A percentile compares a stretch with the other conserved stretches of the same genome.
phyloP scores from a whole-genome alignment of 345 rosid genomes.

The Barbarea vulgaris region DNA sequence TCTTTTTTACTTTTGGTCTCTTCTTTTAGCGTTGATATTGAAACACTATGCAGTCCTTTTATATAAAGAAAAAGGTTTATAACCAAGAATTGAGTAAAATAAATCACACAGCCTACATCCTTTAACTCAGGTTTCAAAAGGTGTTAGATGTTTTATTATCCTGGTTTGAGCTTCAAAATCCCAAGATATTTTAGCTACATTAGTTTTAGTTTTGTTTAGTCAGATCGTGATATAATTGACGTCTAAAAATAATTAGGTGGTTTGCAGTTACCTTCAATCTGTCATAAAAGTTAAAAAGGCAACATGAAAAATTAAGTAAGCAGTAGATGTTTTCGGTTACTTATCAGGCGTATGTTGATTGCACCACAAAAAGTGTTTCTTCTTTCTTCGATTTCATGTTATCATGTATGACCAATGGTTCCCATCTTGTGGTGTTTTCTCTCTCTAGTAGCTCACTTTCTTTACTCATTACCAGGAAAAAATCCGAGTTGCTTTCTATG shows the following conservation, averaged over 20 bases:
- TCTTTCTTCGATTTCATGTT: constrained; percentile 12
- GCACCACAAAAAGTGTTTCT: not conserved
- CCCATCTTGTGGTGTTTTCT: constrained; percentile 18
- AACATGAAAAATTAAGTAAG: constrained; percentile 14
- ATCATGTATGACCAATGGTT: constrained; percentile 7
- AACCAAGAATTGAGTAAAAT: constrained; percentile 18
- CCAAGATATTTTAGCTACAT: not conserved
- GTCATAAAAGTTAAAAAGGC: not conserved
- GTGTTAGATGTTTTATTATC: not conserved
- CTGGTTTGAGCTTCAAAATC: not conserved
- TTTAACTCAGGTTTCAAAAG: not conserved
- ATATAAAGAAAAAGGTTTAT: not conserved
- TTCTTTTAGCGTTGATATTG: not conserved
- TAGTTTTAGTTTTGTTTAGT: not conserved
- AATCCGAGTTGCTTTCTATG: constrained; percentile 78
- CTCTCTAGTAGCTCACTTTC: constrained; percentile 27
- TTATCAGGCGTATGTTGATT: constrained; percentile 9
- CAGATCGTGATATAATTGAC: not conserved
- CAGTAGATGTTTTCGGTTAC: not conserved
- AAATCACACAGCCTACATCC: not conserved
- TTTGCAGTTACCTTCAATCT: not conserved
- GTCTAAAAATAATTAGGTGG: not conserved
- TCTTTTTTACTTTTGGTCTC: too few relatives aligned
- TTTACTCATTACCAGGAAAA: constrained; percentile 61
- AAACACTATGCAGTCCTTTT: constrained; percentile 23